phyloP scores from a whole-genome alignment of 2,329 filamentous ascomycete genomes.

The Fusarium ambrosium region DNA sequence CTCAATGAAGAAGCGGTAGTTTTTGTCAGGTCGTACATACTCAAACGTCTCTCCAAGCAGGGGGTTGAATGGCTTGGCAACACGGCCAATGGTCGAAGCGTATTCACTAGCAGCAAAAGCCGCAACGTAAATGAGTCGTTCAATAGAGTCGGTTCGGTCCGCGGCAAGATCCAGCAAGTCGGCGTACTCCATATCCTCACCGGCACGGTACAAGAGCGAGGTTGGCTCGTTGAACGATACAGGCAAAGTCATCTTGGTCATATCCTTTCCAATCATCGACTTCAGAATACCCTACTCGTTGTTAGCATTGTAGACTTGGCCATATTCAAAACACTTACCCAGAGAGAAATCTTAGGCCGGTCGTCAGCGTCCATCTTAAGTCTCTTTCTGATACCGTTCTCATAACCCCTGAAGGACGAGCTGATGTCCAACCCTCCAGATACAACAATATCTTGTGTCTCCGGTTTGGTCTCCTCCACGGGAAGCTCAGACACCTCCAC shows the following conservation, averaged over 20 bases:
- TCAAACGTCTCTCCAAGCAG: conserved; percentile 97
- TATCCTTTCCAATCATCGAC: conserved; percentile 99
- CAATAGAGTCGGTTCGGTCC: conserved; percentile 86
- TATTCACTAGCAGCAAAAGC: conserved; percentile 98
- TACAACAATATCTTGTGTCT: conserved; percentile 58
- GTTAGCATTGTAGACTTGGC: conserved; percentile 37
- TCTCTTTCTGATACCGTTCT: conserved; percentile 83
- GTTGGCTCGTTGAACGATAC: conserved; percentile 99
- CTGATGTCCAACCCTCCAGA: conserved; percentile 73
- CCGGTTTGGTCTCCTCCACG: conserved; percentile 58
- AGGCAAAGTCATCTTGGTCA: conserved; percentile 99
- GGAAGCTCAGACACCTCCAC: conserved; percentile 83
- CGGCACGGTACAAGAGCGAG: conserved; percentile 92
- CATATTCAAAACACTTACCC: conserved; percentile 72
- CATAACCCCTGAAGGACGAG: conserved; percentile 88
- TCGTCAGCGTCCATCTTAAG: conserved; percentile 94
- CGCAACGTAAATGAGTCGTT: conserved; percentile 93
- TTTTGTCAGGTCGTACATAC: conserved; percentile 94
- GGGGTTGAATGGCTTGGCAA: conserved; percentile 98
- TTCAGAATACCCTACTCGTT: conserved; percentile 85
- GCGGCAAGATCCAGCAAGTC: conserved; percentile 92
- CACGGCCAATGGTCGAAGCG: conserved; percentile 94
- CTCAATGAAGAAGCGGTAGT: conserved; percentile 98
- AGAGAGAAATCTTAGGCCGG: conserved; percentile 92
- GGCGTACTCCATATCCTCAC: conserved; percentile 98